Evolutionary conservation across 2,329 filamentous ascomycete species (phyloP).

Genomic region (Akanthomyces lecanii): DNA sequence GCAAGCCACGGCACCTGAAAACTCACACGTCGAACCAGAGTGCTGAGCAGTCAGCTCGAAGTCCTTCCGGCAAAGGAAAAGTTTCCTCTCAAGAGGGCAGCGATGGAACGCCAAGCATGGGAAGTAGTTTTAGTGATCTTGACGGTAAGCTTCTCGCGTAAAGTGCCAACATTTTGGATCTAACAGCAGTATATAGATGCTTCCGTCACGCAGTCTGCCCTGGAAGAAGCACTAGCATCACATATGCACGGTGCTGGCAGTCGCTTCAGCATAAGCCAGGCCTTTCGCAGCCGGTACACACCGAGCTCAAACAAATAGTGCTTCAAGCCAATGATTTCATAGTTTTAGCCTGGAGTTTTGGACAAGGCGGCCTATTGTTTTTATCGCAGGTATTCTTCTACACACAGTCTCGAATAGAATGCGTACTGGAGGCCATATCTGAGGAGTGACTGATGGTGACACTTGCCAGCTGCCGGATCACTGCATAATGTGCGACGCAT

Average conservation of each 20-base stretch:
- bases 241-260: conserved; percentile 37
- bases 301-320: conserved; percentile 31
- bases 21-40: conserved; percentile 56
- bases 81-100: conserved; percentile 58
- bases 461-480: conserved; percentile 4
- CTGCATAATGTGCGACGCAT: background rate
- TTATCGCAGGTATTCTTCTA: conserved; percentile 5
- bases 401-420: background rate
- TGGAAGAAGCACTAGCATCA: conserved; percentile 71
- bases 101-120: conserved; percentile 74
- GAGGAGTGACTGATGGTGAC: conserved; percentile 1
- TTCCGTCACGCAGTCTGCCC: conserved; percentile 73
- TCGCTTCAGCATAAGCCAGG: conserved; percentile 65
- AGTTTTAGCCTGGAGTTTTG: conserved; percentile 12
- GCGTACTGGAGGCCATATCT: background rate
- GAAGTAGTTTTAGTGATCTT: conserved; percentile 81
- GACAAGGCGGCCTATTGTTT: background rate
- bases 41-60: conserved; percentile 53
- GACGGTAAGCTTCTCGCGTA: conserved; percentile 52
- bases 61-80: conserved; percentile 47
- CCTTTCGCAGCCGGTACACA: conserved; percentile 59
- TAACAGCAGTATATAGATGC: conserved; percentile 50
- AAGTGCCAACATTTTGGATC: conserved; percentile 15
- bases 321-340: background rate
- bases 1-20: conserved; percentile 35